Conservation (phyloP, 2,329 filamentous ascomycete species). For the Penicillium rolfsii region DNA sequence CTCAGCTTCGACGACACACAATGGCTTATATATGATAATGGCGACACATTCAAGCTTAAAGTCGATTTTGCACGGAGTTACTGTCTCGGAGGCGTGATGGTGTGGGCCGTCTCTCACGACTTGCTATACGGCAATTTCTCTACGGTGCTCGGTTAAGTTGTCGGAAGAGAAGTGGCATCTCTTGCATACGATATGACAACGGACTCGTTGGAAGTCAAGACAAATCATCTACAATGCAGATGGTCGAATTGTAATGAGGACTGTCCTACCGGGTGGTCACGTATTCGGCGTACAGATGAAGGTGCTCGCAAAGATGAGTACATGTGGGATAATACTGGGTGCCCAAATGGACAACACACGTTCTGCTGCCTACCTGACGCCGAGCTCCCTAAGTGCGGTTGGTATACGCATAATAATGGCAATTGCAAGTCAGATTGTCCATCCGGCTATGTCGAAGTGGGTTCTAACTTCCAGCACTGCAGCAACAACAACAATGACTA, state of each 20-base stretch:
- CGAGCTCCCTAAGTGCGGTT: not conserved
- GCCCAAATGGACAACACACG: not conserved
- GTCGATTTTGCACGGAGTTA: constrained; percentile 37
- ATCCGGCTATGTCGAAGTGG: not conserved
- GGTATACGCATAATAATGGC: not conserved
- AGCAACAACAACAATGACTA: not conserved
- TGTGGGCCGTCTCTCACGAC: constrained; percentile 23
- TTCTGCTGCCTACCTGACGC: not conserved
- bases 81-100: constrained; percentile 39
- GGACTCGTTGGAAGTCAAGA: not conserved
- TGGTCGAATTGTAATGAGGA: not conserved
- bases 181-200: no score
- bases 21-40: not conserved
- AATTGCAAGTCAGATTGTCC: not conserved
- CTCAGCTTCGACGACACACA: not conserved
- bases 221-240: not conserved
- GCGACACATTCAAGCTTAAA: constrained; percentile 31
- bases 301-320: not conserved
- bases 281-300: not conserved
- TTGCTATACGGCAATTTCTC: not conserved
- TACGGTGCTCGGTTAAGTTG: no score
- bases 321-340: not conserved
- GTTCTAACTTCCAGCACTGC: not conserved
- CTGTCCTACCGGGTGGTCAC: not conserved
- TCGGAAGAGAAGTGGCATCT: no score